phyloP scores from a whole-genome alignment of 371 early-diverging fungal genomes.

The Mucor plumbeus region DNA sequence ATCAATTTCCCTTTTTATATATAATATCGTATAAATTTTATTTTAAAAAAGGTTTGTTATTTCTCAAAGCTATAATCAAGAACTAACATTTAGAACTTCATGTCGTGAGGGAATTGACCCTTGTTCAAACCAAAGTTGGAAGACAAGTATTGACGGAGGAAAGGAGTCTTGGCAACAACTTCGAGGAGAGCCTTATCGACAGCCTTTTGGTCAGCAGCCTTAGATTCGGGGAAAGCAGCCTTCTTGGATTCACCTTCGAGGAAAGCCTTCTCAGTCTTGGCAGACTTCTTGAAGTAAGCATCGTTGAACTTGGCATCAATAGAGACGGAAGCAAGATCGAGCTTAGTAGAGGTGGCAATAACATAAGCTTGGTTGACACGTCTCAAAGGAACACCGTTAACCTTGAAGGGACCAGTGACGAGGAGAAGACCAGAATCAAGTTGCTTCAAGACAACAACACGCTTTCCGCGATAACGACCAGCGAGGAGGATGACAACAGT shows the following conservation, averaged over 20 bases:
- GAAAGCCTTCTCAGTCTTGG: conserved; percentile 84
- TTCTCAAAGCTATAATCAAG: conserved; percentile 8
- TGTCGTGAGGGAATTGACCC: conserved; percentile 93
- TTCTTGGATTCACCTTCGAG: conserved; percentile 80
- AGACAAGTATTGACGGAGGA: conserved; percentile 85
- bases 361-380: conserved; percentile 99
- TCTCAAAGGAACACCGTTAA: conserved; percentile 97
- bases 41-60: conserved; percentile 1
- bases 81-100: conserved; percentile 81
- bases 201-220: conserved; percentile 84
- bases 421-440: conserved; percentile 92
- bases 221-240: conserved; percentile 68
- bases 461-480: conserved; percentile 95
- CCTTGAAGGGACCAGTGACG: conserved; percentile 96
- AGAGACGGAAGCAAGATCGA: conserved; percentile 82
- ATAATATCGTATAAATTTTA: conserved; percentile 1
- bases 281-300: conserved; percentile 86
- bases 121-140: conserved; percentile 88
- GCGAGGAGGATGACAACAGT: conserved; percentile 96
- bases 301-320: conserved; percentile 86
- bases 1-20: neutral
- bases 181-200: conserved; percentile 85
- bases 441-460: conserved; percentile 98
- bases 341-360: conserved; percentile 97
- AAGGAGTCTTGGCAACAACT: conserved; percentile 81